A percentile compares a stretch with the other conserved stretches of the same genome.
Conservation (phyloP, 2,329 filamentous ascomycete species). For the Gnomoniopsis smithogilvyi region DNA sequence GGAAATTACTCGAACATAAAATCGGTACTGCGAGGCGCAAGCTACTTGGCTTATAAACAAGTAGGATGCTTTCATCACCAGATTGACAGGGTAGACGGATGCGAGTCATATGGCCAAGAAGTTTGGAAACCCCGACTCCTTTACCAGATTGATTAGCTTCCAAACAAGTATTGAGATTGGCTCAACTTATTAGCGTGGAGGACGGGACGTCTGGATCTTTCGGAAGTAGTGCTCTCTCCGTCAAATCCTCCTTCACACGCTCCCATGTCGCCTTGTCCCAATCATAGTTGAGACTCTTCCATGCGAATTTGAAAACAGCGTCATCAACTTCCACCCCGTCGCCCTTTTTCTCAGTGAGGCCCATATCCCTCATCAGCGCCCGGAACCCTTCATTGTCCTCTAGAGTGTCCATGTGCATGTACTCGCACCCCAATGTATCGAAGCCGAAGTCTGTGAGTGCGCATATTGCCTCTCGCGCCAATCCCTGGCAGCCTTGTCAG, state of each 20-base stretch:
- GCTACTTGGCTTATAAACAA: too few species aligned
- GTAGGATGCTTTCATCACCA: too few species aligned
- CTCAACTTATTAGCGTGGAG: too few species aligned
- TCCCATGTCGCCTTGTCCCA: conserved; percentile 17
- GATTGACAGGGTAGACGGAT: too few species aligned
- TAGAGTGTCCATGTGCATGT: conserved; percentile 22
- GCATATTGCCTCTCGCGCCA: conserved; percentile 21
- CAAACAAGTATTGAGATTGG: too few species aligned
- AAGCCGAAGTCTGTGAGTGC: conserved; percentile 23
- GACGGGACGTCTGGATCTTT: too few species aligned
- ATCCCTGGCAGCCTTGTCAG: too few species aligned
- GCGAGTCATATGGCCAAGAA: too few species aligned
- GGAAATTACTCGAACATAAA: too few species aligned
- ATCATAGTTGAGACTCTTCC: conserved; percentile 12
- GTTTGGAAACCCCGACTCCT: too few species aligned
- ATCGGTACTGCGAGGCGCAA: too few species aligned
- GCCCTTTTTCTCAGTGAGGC: conserved; percentile 9
- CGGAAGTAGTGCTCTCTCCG: not conserved
- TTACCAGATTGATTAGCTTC: too few species aligned
- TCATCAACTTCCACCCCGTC: conserved; percentile 7
- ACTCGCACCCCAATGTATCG: conserved; percentile 14
- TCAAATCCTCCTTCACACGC: conserved; percentile 13
- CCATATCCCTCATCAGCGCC: conserved; percentile 15
- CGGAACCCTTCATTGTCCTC: conserved; percentile 16
- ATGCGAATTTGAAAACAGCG: not conserved